Percentiles rank a stretch among this genome's conserved stretches.
phyloP scores from a whole-genome alignment of 306 rosid species.

The Prunus dulcis region DNA sequence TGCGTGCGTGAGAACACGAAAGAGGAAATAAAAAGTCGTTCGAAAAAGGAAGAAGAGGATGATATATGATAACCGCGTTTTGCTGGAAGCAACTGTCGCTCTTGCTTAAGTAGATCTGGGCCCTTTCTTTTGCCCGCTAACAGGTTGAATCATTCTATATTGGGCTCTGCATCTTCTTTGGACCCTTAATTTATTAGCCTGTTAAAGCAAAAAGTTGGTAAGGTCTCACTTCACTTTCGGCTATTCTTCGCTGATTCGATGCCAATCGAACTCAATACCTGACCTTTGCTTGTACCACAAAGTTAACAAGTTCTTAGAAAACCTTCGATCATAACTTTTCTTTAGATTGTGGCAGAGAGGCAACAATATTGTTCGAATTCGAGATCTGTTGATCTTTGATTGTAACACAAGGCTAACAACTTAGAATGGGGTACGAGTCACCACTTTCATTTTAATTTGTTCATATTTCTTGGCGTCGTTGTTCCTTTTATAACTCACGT shows the following conservation, averaged over 20 bases:
- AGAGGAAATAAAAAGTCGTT: not conserved
- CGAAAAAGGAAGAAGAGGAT: not conserved
- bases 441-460: too few species aligned
- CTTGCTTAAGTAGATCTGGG: not conserved
- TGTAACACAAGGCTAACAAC: not conserved
- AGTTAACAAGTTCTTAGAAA: not conserved
- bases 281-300: not conserved
- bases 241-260: not conserved
- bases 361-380: not conserved
- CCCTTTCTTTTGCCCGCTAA: not conserved
- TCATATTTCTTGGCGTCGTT: too few species aligned
- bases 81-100: not conserved
- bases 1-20: constrained; percentile 3
- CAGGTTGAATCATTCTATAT: not conserved
- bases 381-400: not conserved
- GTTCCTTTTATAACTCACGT: too few species aligned
- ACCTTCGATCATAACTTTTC: too few species aligned
- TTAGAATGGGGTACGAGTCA: too few species aligned
- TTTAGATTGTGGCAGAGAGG: too few species aligned
- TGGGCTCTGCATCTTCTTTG: not conserved
- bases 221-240: too few species aligned
- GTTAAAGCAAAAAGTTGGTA: too few species aligned
- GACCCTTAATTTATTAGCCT: too few species aligned
- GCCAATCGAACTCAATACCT: not conserved
- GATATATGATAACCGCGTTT: not conserved